phyloP scores from a whole-genome alignment of 164 flowering plant genomes.

The Kalanchoe fedtschenkoi region DNA sequence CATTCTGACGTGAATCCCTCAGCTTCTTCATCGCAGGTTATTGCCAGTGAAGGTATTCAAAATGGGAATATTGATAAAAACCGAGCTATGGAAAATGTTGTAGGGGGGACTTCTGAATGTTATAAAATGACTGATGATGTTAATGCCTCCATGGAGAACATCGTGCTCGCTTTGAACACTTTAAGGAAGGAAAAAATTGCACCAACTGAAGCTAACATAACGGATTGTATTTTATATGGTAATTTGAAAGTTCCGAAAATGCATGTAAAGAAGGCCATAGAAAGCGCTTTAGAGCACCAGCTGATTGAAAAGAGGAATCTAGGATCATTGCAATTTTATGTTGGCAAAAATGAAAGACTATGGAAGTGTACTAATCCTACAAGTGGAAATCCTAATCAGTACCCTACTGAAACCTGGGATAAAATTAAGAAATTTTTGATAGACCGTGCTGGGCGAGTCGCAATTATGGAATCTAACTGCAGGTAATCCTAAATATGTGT shows the following conservation, averaged over 20 bases:
- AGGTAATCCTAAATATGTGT: constrained; percentile 29
- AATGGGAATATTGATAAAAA: background rate
- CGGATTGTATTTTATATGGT: constrained; percentile 68
- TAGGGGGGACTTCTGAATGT: constrained; percentile 36
- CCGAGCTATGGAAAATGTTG: constrained; percentile 12
- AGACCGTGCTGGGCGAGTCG: constrained; percentile 51
- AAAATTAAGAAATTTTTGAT: constrained; percentile 42
- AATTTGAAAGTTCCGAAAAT: constrained; percentile 41
- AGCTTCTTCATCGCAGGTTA: constrained; percentile 21
- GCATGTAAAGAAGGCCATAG: constrained; percentile 62
- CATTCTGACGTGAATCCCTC: constrained; percentile 26
- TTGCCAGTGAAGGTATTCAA: background rate
- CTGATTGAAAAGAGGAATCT: constrained; percentile 46
- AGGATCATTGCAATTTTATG: constrained; percentile 45
- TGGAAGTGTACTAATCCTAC: constrained; percentile 77
- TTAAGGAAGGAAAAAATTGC: constrained; percentile 57
- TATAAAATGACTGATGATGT: constrained; percentile 39
- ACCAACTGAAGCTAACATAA: constrained; percentile 76
- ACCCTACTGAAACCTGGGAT: constrained; percentile 61
- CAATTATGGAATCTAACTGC: constrained; percentile 58
- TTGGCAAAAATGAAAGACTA: constrained; percentile 44
- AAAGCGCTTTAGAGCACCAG: constrained; percentile 56
- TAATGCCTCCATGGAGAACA: constrained; percentile 54
- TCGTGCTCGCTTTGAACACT: constrained; percentile 61
- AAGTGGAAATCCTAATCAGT: constrained; percentile 37